phyloP scores from a whole-genome alignment of 75 land plant genomes.

The Cupressus sempervirens region DNA sequence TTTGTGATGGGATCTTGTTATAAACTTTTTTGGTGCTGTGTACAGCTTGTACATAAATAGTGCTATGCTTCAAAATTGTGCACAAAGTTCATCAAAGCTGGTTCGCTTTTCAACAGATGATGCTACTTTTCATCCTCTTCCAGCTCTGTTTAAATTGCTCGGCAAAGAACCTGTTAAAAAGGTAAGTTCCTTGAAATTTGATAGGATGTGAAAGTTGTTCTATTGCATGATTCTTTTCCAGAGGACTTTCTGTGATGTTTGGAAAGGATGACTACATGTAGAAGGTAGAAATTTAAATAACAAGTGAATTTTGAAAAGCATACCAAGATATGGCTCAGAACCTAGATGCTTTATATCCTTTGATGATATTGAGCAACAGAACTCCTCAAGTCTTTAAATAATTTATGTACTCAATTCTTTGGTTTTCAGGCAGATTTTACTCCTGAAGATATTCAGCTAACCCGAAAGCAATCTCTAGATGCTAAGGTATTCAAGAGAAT shows the following conservation, averaged over 20 bases:
- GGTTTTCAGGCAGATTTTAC: conserved; percentile 75
- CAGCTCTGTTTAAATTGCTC: conserved; percentile 48
- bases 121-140: conserved; percentile 48
- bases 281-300: not conserved
- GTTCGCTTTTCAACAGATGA: conserved; percentile 28
- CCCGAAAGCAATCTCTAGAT: conserved; percentile 49
- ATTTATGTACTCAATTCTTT: not conserved
- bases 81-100: conserved; percentile 34
- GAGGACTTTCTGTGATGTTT: not conserved
- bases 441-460: conserved; percentile 59
- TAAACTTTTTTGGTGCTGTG: conserved; percentile 5
- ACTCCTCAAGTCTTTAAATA: not conserved
- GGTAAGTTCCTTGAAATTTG: conserved; percentile 21
- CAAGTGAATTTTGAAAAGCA: not conserved
- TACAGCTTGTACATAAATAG: conserved; percentile 45
- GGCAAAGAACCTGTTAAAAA: conserved; percentile 49
- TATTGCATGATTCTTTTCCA: conserved; percentile 1
- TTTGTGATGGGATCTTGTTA: not conserved
- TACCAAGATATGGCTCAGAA: not conserved
- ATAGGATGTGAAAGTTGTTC: not conserved
- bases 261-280: not conserved
- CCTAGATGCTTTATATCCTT: not conserved
- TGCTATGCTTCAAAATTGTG: conserved; percentile 29
- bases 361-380: not conserved
- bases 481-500: conserved; percentile 18